These are phyloP conservation scores for Candida boleticola DNA, from an alignment of 805 yeast species.

Conservation along the genomic window DNA sequence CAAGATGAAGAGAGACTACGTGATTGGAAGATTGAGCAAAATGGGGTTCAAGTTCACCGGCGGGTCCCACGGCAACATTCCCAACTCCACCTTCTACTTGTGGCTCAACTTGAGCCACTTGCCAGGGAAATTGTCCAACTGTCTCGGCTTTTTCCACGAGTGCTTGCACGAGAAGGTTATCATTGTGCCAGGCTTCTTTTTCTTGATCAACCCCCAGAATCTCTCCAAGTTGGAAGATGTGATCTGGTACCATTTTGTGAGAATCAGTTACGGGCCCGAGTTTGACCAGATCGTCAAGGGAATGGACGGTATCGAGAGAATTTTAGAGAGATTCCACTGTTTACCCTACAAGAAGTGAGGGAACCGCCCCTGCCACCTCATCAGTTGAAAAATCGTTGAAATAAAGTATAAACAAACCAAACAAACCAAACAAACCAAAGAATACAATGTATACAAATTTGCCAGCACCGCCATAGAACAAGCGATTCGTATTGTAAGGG, in stretches of 20 bases:
- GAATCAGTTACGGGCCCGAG: constrained; percentile 63
- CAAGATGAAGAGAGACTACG: constrained; percentile 55
- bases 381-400: background rate
- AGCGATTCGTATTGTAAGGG: too few species aligned
- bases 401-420: background rate
- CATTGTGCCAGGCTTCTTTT: constrained; percentile 62
- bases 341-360: constrained; percentile 30
- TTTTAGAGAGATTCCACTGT: constrained; percentile 42
- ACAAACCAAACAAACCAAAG: background rate
- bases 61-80: constrained; percentile 29
- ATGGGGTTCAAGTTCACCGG: constrained; percentile 54
- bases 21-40: constrained; percentile 43
- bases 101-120: constrained; percentile 57
- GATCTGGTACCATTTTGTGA: constrained; percentile 57
- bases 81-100: constrained; percentile 58
- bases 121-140: constrained; percentile 55
- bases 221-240: constrained; percentile 49
- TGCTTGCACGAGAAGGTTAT: constrained; percentile 58
- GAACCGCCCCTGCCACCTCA: too few species aligned
- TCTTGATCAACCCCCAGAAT: constrained; percentile 55
- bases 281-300: constrained; percentile 48
- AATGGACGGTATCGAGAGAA: constrained; percentile 59
- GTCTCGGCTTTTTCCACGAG: constrained; percentile 63
- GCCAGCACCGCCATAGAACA: too few species aligned
- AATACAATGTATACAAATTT: too few species aligned